phyloP scores from a whole-genome alignment of 2,329 filamentous ascomycete species.

The Gaeumannomyces tritici region DNA sequence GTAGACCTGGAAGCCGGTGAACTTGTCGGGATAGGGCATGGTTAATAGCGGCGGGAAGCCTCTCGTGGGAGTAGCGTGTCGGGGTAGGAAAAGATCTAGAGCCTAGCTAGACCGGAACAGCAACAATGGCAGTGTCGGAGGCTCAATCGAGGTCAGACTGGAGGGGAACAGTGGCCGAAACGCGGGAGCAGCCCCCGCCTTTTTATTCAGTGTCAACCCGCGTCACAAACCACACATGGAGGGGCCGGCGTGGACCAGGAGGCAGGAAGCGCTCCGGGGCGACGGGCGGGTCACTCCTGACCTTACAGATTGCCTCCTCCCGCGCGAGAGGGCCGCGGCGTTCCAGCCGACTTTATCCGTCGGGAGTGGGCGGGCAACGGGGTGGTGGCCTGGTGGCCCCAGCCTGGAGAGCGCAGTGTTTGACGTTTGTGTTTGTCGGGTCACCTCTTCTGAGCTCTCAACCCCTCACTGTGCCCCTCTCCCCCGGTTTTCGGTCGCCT shows the following conservation, averaged over 20 bases:
- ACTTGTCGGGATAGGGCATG: constrained; percentile 50
- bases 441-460: background rate
- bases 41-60: background rate
- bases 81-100: background rate
- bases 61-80: background rate
- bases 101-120: background rate
- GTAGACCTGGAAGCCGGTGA: constrained; percentile 51
- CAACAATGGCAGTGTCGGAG: background rate
- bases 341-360: background rate
- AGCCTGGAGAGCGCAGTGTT: too few relatives aligned
- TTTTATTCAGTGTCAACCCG: background rate
- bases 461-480: background rate
- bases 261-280: background rate
- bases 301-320: background rate
- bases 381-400: background rate
- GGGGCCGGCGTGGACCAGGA: background rate
- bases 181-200: background rate
- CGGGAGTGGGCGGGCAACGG: background rate
- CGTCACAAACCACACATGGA: background rate
- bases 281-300: background rate
- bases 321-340: background rate
- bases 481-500: background rate
- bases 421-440: too few relatives aligned
- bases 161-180: background rate
- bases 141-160: background rate